phyloP scores from a whole-genome alignment of 208 protist species.

The Leishmania tropica region DNA sequence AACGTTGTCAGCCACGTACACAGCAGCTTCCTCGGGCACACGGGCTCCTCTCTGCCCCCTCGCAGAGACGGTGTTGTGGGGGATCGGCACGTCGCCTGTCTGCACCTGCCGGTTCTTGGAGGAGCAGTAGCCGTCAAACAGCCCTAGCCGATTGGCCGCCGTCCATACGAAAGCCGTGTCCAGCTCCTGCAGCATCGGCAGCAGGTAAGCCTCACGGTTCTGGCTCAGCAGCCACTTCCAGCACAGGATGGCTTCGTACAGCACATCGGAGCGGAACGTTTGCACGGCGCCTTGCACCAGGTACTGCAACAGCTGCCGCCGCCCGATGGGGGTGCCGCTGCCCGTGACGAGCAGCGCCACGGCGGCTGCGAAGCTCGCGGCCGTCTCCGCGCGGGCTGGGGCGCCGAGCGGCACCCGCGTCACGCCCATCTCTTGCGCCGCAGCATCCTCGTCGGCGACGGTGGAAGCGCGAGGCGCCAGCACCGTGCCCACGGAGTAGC shows the following conservation, averaged over 20 bases:
- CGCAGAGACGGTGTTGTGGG: neutral
- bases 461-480: neutral
- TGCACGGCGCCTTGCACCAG: slow-evolving; percentile 72
- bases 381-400: slow-evolving; percentile 27
- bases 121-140: slow-evolving; percentile 72
- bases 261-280: slow-evolving; percentile 53
- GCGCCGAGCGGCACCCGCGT: neutral
- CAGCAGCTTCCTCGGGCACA: slow-evolving; percentile 2
- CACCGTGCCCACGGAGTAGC: slow-evolving; percentile 12
- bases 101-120: slow-evolving; percentile 66
- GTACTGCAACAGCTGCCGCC: slow-evolving; percentile 57
- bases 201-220: slow-evolving; percentile 45
- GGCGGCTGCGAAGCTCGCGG: slow-evolving; percentile 42
- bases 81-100: slow-evolving; percentile 37
- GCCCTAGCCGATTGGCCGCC: slow-evolving; percentile 51
- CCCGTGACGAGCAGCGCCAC: slow-evolving; percentile 54
- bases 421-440: slow-evolving; percentile 6
- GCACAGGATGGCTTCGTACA: slow-evolving; percentile 57
- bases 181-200: slow-evolving; percentile 63
- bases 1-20: slow-evolving; percentile 38
- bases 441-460: slow-evolving; percentile 3
- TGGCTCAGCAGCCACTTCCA: slow-evolving; percentile 78
- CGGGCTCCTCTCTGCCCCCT: neutral
- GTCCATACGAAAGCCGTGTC: slow-evolving; percentile 73
- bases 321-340: slow-evolving; percentile 29